Evolutionary conservation across 2,329 filamentous ascomycete genomes (phyloP), one percentile per base, ranked within the genome.

Genomic region (Drechslerella coelobrocha): DNA sequence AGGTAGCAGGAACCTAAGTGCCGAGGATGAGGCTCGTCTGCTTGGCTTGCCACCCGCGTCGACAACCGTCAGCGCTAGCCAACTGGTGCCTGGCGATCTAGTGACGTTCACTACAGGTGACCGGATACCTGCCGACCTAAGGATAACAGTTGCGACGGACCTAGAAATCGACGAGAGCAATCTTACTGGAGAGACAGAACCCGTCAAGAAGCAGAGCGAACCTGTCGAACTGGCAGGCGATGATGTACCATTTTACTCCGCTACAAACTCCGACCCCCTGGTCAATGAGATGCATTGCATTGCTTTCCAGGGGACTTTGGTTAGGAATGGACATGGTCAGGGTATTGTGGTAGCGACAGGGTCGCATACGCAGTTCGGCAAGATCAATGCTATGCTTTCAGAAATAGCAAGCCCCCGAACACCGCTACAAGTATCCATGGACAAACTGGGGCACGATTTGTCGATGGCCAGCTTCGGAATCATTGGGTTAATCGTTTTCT

Each of bases 261-360:
- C 81, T 51, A 86, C 84, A 51, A 86, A 83, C 72, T 85, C 85
- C 26, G 88, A 89, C 74, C 84, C 90, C 47, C 84, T 86, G 52
- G 81, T 89, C 54, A 90, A 89, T 72, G 88, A 89, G 59, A 86
- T 88, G 75, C 90, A 89, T 76, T 97, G 99, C 76, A 92, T 99
- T 78, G 94, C 92, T 1, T 97, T 97, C 78, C 97, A 99, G 92
- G 94, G 94, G 26, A 99, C 94, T 1, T 80, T 99, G 73, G 92
- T 99, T 31, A 91, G 93, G 74, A 97, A 93, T 34, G 94, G 94
- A 9, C 89, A 99, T 76, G 94, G 94, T 0, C 92, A 96, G 78
- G 94, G 94, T 45, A 88, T 99, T 74, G 94, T 99, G n/a, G 95
- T 97, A 78, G 92, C 92, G 7, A 99, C 94, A 5, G 95, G 95